Conservation (phyloP, 2,329 filamentous ascomycete genomes). For the Fusarium aywerte region DNA sequence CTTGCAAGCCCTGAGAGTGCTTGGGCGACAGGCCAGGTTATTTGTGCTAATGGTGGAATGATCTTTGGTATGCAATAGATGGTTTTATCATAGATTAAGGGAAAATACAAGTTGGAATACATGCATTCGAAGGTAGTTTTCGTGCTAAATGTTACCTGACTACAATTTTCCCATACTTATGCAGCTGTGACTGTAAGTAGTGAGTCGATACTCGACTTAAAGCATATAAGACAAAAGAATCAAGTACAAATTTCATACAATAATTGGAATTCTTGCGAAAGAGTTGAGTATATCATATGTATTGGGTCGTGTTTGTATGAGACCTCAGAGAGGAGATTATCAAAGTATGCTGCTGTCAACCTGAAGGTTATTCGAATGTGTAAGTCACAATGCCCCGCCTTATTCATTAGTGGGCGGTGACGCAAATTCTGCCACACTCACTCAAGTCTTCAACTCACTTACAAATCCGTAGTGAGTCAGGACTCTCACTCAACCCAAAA, state of each 20-base stretch:
- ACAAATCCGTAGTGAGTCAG: constrained; percentile 33
- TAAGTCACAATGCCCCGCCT: constrained; percentile 41
- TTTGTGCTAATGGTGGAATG: constrained; percentile 47
- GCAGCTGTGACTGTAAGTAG: background rate
- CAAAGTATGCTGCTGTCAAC: background rate
- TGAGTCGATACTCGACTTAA: background rate
- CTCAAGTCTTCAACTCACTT: constrained; percentile 33
- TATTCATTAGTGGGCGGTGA: constrained; percentile 41
- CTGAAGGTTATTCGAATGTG: background rate
- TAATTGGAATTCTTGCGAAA: background rate
- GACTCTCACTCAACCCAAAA: background rate
- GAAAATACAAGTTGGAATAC: constrained; percentile 22
- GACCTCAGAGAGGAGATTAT: background rate
- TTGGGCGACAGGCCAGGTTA: constrained; percentile 46
- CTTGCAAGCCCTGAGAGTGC: constrained; percentile 43
- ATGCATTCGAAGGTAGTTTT: constrained; percentile 27
- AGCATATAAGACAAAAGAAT: background rate
- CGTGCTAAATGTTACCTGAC: constrained; percentile 1
- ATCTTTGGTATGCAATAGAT: constrained; percentile 46
- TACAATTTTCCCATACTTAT: background rate
- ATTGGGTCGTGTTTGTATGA: background rate
- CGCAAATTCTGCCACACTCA: constrained; percentile 46
- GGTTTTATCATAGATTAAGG: background rate
- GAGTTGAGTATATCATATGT: background rate
- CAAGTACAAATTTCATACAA: background rate